phyloP scores from a whole-genome alignment of 768 basidiomycete species.

The Termitomyces sp. region DNA sequence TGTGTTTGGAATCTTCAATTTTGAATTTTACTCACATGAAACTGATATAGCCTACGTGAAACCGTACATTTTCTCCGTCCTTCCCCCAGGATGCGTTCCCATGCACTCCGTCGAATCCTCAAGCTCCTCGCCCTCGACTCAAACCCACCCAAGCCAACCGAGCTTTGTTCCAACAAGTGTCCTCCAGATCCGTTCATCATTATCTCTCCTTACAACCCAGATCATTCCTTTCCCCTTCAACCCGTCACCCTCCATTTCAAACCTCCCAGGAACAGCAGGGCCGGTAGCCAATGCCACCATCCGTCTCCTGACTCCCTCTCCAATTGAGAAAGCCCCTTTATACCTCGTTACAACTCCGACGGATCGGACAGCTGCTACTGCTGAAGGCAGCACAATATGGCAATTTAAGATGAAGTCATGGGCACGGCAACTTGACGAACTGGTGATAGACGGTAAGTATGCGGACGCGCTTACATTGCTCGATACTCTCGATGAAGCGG shows the following conservation, averaged over 20 bases:
- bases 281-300: constrained; percentile 42
- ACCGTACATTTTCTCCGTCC: constrained; percentile 74
- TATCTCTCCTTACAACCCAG: constrained; percentile 61
- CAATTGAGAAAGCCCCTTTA: constrained; percentile 48
- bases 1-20: constrained; percentile 17
- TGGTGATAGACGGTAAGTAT: constrained; percentile 66
- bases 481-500: constrained; percentile 58
- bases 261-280: constrained; percentile 23
- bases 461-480: constrained; percentile 78
- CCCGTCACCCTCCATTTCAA: constrained; percentile 23
- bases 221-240: constrained; percentile 62
- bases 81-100: constrained; percentile 64
- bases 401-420: constrained; percentile 66
- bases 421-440: constrained; percentile 82
- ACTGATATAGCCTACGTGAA: constrained; percentile 55
- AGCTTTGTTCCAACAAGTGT: constrained; percentile 52
- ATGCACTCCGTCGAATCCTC: constrained; percentile 18
- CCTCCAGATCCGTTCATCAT: constrained; percentile 68
- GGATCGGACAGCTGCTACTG: constrained; percentile 60
- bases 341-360: constrained; percentile 71
- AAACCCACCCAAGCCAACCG: constrained; percentile 28
- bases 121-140: constrained; percentile 18
- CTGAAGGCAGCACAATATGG: constrained; percentile 82
- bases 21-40: not conserved
- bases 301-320: constrained; percentile 61